Evolutionary conservation across 2,329 filamentous ascomycete species (phyloP).

Genomic region (Pseudocercospora pini-densiflorae): DNA sequence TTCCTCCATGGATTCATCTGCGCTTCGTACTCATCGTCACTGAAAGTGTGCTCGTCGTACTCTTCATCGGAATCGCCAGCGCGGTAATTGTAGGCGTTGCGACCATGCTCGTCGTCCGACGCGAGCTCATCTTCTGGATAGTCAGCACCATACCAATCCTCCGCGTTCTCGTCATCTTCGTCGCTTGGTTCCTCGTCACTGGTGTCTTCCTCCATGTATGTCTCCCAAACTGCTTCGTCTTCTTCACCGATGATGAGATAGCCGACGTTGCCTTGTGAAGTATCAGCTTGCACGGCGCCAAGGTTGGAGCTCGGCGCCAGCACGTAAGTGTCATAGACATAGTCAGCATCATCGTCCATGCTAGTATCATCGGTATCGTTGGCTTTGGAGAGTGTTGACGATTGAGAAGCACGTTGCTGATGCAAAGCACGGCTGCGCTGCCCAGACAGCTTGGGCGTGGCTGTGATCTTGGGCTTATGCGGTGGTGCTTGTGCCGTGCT

Average conservation of each 20-base stretch:
- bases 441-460: conserved; percentile 34
- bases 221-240: conserved; percentile 62
- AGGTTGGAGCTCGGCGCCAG: conserved; percentile 44
- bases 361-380: conserved; percentile 42
- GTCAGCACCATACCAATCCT: conserved; percentile 78
- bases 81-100: conserved; percentile 48
- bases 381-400: conserved; percentile 10
- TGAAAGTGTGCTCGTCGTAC: conserved; percentile 39
- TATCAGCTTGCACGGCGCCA: conserved; percentile 36
- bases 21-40: conserved; percentile 35
- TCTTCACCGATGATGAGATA: conserved; percentile 56
- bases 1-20: conserved; percentile 39
- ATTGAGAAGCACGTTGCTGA: conserved; percentile 24
- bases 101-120: conserved; percentile 68
- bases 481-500: background rate
- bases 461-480: conserved; percentile 30
- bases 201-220: conserved; percentile 58
- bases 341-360: conserved; percentile 56
- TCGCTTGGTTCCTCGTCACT: conserved; percentile 61
- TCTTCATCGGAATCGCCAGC: conserved; percentile 45
- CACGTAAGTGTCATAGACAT: conserved; percentile 67
- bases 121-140: conserved; percentile 81
- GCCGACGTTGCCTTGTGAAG: conserved; percentile 44
- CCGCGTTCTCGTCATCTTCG: conserved; percentile 69
- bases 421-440: conserved; percentile 35